Evolutionary conservation across 768 basidiomycete genomes (phyloP).

Genomic region (Amanita rubescens): DNA sequence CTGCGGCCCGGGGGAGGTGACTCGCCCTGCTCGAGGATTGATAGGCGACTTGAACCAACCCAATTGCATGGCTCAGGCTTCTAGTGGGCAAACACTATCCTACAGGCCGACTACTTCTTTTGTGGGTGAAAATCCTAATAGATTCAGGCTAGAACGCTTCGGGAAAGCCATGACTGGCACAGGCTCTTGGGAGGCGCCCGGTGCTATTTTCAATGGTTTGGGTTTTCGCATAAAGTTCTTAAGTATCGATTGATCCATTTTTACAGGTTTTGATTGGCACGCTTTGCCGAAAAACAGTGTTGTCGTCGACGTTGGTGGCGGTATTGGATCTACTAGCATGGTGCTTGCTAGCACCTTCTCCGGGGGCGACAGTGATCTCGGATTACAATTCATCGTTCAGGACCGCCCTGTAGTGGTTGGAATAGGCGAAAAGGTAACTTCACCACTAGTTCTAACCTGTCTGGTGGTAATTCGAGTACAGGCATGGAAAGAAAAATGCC

Average conservation of each 20-base stretch:
- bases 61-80: not conserved
- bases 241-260: not conserved
- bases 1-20: slow-evolving; percentile 3
- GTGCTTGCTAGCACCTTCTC: slow-evolving; percentile 28
- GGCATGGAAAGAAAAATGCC: slow-evolving; percentile 55
- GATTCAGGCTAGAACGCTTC: slow-evolving; percentile 57
- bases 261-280: slow-evolving; percentile 52
- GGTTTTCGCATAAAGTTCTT: slow-evolving; percentile 9
- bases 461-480: slow-evolving; percentile 12
- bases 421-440: slow-evolving; percentile 41
- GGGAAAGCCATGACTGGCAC: slow-evolving; percentile 74
- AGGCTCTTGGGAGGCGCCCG: slow-evolving; percentile 61
- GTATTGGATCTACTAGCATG: slow-evolving; percentile 44
- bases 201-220: slow-evolving; percentile 48
- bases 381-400: slow-evolving; percentile 51
- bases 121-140: slow-evolving; percentile 28
- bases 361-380: slow-evolving; percentile 10
- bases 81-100: not conserved
- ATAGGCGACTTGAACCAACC: not conserved
- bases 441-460: slow-evolving; percentile 7
- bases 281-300: slow-evolving; percentile 40
- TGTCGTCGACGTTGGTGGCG: slow-evolving; percentile 65
- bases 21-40: slow-evolving; percentile 2
- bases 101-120: not conserved
- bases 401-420: slow-evolving; percentile 48